A percentile compares a stretch with the other conserved stretches of the same genome.
phyloP scores from a whole-genome alignment of 805 yeast genomes.

The Soucietia sequanensis region DNA sequence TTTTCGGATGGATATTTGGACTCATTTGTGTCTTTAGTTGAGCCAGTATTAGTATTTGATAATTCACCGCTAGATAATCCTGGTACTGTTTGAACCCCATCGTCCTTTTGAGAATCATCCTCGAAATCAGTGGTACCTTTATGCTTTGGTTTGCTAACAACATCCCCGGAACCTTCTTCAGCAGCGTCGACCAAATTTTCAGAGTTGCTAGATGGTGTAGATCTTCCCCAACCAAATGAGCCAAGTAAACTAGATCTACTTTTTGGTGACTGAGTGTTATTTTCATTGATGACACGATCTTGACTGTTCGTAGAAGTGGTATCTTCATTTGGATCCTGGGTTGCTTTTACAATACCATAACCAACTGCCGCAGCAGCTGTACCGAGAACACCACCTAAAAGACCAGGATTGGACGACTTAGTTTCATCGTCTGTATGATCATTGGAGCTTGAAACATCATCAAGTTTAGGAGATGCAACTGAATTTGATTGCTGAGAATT shows the following conservation, averaged over 20 bases:
- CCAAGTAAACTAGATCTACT: too few relatives aligned
- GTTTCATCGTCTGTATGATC: too few relatives aligned
- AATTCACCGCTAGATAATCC: background rate
- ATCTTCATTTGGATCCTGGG: background rate
- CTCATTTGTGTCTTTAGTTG: slow-evolving; percentile 5
- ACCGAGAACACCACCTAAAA: slow-evolving; percentile 10
- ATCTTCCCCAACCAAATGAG: too few relatives aligned
- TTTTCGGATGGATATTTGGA: slow-evolving; percentile 2
- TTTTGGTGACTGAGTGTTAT: too few relatives aligned
- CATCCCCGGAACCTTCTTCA: background rate
- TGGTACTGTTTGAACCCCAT: slow-evolving; percentile 1
- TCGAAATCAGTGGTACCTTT: too few relatives aligned
- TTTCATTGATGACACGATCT: too few relatives aligned
- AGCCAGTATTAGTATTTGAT: slow-evolving; percentile 1
- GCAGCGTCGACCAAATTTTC: background rate
- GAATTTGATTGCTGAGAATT: background rate
- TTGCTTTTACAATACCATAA: slow-evolving; percentile 4
- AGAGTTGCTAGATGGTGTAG: slow-evolving; percentile 3
- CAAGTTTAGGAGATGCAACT: background rate
- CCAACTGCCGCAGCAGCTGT: slow-evolving; percentile 26
- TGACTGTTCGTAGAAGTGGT: background rate
- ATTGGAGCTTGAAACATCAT: background rate
- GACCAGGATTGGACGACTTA: slow-evolving; percentile 1
- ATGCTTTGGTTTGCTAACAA: too few relatives aligned
- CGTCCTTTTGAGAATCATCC: background rate